Evolutionary conservation across 345 rosid genomes (phyloP), one percentile per base, ranked within the genome.

Genomic region (Camelina sativa): DNA sequence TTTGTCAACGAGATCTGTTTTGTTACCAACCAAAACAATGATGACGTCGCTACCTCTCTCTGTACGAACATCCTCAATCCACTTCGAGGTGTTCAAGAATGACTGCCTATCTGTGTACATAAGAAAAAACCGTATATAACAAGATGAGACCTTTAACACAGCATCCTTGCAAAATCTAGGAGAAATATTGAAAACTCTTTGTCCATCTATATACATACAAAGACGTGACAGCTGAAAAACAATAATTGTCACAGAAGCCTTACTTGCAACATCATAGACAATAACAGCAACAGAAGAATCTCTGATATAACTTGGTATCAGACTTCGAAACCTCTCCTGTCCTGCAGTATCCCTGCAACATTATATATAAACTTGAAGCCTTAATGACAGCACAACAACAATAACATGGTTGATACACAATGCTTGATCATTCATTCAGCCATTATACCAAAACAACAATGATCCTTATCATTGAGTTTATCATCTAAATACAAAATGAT

Each of bases 241-340:
- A 17, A 17, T 17, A 5, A 32, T n/a, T 65, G 0, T 10, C 15
- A 70, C 6, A 84, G 17, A 69, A 38, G 65, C 1, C 90, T 87
- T 65, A 89, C 98, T 93, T 6, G 97, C 89, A 71, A 93, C 97
- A 78, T 93, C 98, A 79, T 93, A 93, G 68, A 86, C 97, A 43
- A 91, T 88, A 25, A 93, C 97, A 66, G 97, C 98, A 55, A 93
- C 97, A 53, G 98, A 93, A 66, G 98, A 93, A 80, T 91, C 98
- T 82, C 97, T 81, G 51, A 91, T 93, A 70, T 93, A 93, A 79
- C 98, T 93, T 11, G 98, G 98, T 67, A 93, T 93, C 30, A 91
- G 89, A 84, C 98, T 93, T 76, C 98, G 78, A 62, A 93, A 93
- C 62, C 98, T 89, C 88, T 93, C 98, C 72, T 93, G 96, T 43